A percentile compares a stretch with the other conserved stretches of the same genome.
Conservation (phyloP, 495 filamentous ascomycete species). For the Talaromyces adpressus region DNA sequence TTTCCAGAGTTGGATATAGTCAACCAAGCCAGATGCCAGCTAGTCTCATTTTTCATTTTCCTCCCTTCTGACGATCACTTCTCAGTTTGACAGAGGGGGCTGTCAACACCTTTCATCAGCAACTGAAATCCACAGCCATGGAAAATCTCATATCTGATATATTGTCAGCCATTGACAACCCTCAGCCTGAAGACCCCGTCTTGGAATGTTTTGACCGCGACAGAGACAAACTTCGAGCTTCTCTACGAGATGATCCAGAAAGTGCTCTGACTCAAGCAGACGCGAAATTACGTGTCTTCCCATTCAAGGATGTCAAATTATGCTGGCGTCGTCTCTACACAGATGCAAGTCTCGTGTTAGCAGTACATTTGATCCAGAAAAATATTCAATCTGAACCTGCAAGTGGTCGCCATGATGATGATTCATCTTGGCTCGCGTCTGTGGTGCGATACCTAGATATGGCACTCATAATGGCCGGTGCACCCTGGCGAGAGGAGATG, state of each 20-base stretch:
- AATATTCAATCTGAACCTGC: conserved; percentile 6
- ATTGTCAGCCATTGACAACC: conserved; percentile 20
- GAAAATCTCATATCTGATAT: conserved; percentile 1
- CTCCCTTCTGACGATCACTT: not conserved
- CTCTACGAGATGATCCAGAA: conserved; percentile 29
- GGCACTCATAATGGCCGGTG: conserved; percentile 76
- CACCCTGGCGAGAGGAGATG: conserved; percentile 52
- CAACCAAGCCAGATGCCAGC: not conserved
- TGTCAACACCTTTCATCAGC: not conserved
- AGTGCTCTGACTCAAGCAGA: conserved; percentile 38
- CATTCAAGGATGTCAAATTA: conserved; percentile 64
- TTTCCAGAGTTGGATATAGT: not conserved
- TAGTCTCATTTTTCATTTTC: not conserved
- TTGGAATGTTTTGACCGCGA: conserved; percentile 27
- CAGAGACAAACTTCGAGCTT: conserved; percentile 15
- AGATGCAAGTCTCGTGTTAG: conserved; percentile 65
- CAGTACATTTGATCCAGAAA: conserved; percentile 31
- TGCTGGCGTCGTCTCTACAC: conserved; percentile 76
- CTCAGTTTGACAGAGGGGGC: not conserved
- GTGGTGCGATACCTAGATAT: conserved; percentile 67
- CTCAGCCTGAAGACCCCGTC: conserved; percentile 34
- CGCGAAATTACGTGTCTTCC: conserved; percentile 65
- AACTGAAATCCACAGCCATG: not conserved
- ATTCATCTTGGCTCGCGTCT: conserved; percentile 25
- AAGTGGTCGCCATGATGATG: not conserved